Conservation (phyloP, 169 alveolate genomes). For the Babesia gibsoni region DNA sequence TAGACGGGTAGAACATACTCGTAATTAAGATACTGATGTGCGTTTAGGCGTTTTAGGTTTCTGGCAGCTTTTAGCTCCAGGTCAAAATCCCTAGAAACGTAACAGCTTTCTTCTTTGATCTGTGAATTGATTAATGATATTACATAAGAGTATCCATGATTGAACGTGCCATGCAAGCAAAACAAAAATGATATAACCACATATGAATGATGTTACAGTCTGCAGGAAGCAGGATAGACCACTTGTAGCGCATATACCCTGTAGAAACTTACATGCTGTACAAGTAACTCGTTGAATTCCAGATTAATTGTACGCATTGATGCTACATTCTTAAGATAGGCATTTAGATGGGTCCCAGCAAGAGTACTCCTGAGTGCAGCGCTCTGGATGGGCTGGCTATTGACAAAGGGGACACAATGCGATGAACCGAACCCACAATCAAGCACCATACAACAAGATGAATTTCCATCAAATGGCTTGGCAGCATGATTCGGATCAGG, state of each 20-base stretch:
- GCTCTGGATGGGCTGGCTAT: constrained; percentile 71
- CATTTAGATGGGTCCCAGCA: constrained; percentile 77
- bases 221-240: too few relatives aligned
- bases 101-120: constrained; percentile 66
- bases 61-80: constrained; percentile 54
- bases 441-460: constrained; percentile 78
- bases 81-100: constrained; percentile 59
- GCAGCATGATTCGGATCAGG: background rate
- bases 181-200: too few relatives aligned
- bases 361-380: constrained; percentile 77
- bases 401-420: constrained; percentile 77
- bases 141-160: too few relatives aligned
- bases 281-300: constrained; percentile 81
- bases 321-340: constrained; percentile 73
- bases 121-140: background rate
- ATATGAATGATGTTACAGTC: too few relatives aligned
- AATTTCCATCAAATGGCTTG: background rate
- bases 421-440: constrained; percentile 82
- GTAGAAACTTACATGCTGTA: constrained; percentile 68
- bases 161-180: too few relatives aligned
- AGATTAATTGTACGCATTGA: constrained; percentile 75
- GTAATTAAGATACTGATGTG: constrained; percentile 14
- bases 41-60: constrained; percentile 16
- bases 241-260: too few relatives aligned
- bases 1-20: constrained; percentile 46